These are phyloP conservation scores for Penicillium sp. DNA, from an alignment of 2,329 filamentous ascomycete species.

Conservation along the genomic window DNA sequence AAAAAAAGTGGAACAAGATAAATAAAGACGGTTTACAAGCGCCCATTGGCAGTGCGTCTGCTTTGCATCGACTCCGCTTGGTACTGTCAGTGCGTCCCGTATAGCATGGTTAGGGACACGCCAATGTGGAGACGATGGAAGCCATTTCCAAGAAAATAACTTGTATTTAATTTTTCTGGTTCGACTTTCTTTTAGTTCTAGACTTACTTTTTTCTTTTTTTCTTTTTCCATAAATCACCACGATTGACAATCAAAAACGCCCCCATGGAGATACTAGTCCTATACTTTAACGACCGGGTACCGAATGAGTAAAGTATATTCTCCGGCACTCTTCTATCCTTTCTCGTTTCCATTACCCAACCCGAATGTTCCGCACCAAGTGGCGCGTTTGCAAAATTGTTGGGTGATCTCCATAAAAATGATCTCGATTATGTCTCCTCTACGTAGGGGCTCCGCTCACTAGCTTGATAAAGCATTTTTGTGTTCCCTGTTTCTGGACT, in stretches of 20 bases:
- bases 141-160: slow-evolving; percentile 6
- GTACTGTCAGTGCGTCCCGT: slow-evolving; percentile 24
- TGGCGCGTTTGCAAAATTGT: not conserved
- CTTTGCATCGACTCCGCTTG: slow-evolving; percentile 21
- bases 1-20: slow-evolving; percentile 20
- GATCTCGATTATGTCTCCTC: not conserved
- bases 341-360: too few relatives aligned
- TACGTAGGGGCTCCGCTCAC: slow-evolving; percentile 3
- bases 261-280: not conserved
- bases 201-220: not conserved
- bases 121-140: slow-evolving; percentile 9
- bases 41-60: slow-evolving; percentile 17
- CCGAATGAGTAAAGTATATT: not conserved
- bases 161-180: slow-evolving; percentile 1
- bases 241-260: not conserved
- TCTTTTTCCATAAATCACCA: not conserved
- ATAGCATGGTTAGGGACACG: slow-evolving; percentile 16
- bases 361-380: not conserved
- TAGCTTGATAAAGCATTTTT: not conserved
- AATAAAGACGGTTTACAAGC: slow-evolving; percentile 18
- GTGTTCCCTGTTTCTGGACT: slow-evolving; percentile 23
- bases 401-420: slow-evolving; percentile 1
- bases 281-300: not conserved
- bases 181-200: not conserved
- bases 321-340: too few relatives aligned